Percentiles rank a stretch among this genome's conserved stretches.
Conservation (phyloP, 2,329 filamentous ascomycete genomes). For the Diaporthe longicolla region DNA sequence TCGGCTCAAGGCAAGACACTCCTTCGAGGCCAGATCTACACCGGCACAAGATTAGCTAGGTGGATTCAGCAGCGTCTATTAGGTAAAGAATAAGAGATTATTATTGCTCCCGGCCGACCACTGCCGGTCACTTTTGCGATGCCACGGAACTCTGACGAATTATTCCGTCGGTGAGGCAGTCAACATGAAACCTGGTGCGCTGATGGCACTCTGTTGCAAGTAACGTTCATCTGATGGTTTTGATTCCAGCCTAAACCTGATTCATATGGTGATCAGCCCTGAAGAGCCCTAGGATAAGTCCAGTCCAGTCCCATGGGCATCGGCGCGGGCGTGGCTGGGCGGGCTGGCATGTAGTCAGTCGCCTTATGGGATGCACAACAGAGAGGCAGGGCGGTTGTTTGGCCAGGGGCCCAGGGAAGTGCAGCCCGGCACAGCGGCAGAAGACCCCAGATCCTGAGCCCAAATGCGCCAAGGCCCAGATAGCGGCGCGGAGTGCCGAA, state of each 20-base stretch:
- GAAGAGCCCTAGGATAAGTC: neutral
- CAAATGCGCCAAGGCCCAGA: constrained; percentile 19
- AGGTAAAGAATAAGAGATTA: neutral
- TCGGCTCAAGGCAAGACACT: neutral
- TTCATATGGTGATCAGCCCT: constrained; percentile 19
- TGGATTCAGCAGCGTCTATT: neutral
- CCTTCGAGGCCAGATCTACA: neutral
- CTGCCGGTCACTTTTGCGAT: neutral
- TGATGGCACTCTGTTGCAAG: constrained; percentile 10
- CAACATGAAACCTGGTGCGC: constrained; percentile 20
- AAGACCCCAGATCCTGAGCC: constrained; percentile 12
- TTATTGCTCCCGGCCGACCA: neutral
- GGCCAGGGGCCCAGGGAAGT: too few relatives aligned
- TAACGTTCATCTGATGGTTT: constrained; percentile 12
- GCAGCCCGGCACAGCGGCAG: constrained; percentile 24
- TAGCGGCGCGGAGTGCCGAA: constrained; percentile 32
- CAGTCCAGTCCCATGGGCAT: neutral
- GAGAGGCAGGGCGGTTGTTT: neutral
- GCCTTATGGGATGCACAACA: constrained; percentile 22
- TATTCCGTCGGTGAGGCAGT: constrained; percentile 20
- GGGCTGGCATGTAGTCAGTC: neutral
- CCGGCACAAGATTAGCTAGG: neutral
- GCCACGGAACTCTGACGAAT: neutral
- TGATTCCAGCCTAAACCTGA: constrained; percentile 3
- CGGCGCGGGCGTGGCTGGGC: constrained; percentile 4